Percentiles rank a stretch among this genome's conserved stretches.
Evolutionary conservation across 371 early-diverging fungal genomes (phyloP).

Genomic region (Neoconidiobolus thromboides): DNA sequence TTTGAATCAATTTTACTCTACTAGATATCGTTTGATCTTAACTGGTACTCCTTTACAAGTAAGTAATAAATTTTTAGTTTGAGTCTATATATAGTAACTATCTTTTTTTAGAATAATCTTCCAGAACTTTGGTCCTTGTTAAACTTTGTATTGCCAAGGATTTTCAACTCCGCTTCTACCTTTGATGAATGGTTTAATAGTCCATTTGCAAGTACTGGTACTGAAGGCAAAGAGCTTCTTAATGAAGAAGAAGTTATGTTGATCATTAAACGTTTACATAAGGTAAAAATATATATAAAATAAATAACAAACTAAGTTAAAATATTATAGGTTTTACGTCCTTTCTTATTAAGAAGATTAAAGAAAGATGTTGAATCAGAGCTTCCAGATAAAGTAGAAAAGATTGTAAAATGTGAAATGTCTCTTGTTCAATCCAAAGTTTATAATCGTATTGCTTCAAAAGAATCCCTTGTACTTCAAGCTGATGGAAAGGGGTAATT

Average conservation of each 20-base stretch:
- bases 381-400: slow-evolving; percentile 97
- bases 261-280: slow-evolving; percentile 93
- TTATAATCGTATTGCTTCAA: slow-evolving; percentile 56
- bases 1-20: slow-evolving; percentile 64
- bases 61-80: no score
- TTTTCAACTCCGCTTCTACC: slow-evolving; percentile 85
- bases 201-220: slow-evolving; percentile 73
- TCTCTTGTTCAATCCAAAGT: slow-evolving; percentile 64
- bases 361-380: slow-evolving; percentile 99
- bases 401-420: slow-evolving; percentile 83
- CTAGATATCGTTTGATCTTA: slow-evolving; percentile 87
- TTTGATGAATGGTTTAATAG: slow-evolving; percentile 99
- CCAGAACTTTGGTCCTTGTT: slow-evolving; percentile 97
- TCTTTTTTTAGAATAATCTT: slow-evolving; percentile 66
- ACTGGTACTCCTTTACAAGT: slow-evolving; percentile 93
- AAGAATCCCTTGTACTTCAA: slow-evolving; percentile 15
- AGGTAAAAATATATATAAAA: slow-evolving; percentile 42
- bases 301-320: slow-evolving; percentile 20
- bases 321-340: slow-evolving; percentile 35
- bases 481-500: not conserved
- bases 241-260: slow-evolving; percentile 96
- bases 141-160: slow-evolving; percentile 91
- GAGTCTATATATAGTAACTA: slow-evolving; percentile 16
- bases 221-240: slow-evolving; percentile 70
- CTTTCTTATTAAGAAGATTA: slow-evolving; percentile 91